Percentiles rank a stretch among this genome's conserved stretches.
phyloP scores from a whole-genome alignment of 169 alveolate genomes.

The Plasmodium billcollinsi region DNA sequence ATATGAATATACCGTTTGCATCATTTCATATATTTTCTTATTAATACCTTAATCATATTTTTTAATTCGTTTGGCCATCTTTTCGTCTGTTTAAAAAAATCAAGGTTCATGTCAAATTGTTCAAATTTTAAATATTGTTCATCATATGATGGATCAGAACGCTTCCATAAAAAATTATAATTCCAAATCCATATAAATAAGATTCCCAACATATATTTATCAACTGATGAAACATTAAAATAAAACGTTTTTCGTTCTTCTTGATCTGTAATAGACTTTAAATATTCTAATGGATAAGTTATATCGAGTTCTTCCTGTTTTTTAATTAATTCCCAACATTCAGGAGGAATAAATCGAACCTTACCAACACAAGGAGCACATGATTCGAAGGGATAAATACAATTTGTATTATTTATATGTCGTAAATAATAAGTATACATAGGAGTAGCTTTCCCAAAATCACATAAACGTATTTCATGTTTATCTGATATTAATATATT shows the following conservation, averaged over 20 bases:
- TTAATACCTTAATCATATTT: conserved; percentile 31
- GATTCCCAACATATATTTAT: conserved; percentile 70
- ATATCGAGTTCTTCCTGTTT: conserved; percentile 59
- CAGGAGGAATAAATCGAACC: conserved; percentile 89
- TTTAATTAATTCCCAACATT: conserved; percentile 84
- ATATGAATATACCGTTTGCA: background rate
- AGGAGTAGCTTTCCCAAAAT: conserved; percentile 86
- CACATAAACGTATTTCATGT: conserved; percentile 83
- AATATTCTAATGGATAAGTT: conserved; percentile 23
- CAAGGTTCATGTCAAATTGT: conserved; percentile 44
- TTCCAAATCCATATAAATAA: conserved; percentile 88
- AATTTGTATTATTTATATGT: conserved; percentile 74
- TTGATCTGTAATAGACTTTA: conserved; percentile 34
- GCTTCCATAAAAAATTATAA: conserved; percentile 85
- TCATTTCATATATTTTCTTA: background rate
- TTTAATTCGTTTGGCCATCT: conserved; percentile 56
- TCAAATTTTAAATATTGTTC: conserved; percentile 54
- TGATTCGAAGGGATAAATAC: conserved; percentile 78
- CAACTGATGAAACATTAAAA: conserved; percentile 85
- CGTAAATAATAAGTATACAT: conserved; percentile 79
- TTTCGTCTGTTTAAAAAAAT: conserved; percentile 32
- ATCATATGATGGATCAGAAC: conserved; percentile 85
- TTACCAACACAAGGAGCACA: conserved; percentile 88
- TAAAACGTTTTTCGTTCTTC: conserved; percentile 78
- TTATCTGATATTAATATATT: conserved; percentile 83